These are phyloP conservation scores for Grosmannia huntii DNA, from an alignment of 2,329 filamentous ascomycete genomes.

Conservation along the genomic window DNA sequence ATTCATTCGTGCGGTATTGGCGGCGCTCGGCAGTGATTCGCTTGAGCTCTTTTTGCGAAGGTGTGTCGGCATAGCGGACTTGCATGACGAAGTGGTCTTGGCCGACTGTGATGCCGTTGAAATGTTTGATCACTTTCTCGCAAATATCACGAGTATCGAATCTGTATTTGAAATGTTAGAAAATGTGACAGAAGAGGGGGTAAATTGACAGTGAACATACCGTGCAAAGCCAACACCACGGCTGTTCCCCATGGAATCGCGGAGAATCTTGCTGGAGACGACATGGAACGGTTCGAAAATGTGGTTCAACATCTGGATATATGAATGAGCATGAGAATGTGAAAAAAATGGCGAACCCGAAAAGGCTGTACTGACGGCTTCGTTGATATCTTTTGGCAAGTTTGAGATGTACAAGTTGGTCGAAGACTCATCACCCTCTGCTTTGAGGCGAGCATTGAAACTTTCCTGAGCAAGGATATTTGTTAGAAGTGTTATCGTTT, in stretches of 20 bases:
- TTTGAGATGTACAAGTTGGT: constrained; percentile 99
- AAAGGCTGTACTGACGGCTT: constrained; percentile 50
- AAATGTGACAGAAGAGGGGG: not conserved
- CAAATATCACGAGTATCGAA: constrained; percentile 85
- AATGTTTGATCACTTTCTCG: constrained; percentile 76
- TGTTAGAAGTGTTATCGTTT: not conserved
- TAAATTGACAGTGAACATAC: constrained; percentile 35
- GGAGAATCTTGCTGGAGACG: constrained; percentile 87
- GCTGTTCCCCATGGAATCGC: constrained; percentile 81
- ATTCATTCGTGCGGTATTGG: constrained; percentile 92
- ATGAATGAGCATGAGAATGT: not conserved
- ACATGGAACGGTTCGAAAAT: constrained; percentile 75
- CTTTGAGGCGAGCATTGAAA: constrained; percentile 96
- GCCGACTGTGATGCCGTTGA: constrained; percentile 66
- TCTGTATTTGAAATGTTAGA: constrained; percentile 33
- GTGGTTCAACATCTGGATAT: constrained; percentile 49
- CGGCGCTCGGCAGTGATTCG: constrained; percentile 89
- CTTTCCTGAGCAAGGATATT: constrained; percentile 55
- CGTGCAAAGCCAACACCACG: constrained; percentile 95
- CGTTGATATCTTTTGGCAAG: constrained; percentile 80
- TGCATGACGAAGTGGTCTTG: constrained; percentile 76
- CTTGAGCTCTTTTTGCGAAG: constrained; percentile 93
- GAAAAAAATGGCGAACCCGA: not conserved
- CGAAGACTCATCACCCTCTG: constrained; percentile 75
- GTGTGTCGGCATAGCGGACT: constrained; percentile 93